Evolutionary conservation across 2,329 filamentous ascomycete genomes (phyloP).

Genomic region (Sclerotinia sclerotiorum): DNA sequence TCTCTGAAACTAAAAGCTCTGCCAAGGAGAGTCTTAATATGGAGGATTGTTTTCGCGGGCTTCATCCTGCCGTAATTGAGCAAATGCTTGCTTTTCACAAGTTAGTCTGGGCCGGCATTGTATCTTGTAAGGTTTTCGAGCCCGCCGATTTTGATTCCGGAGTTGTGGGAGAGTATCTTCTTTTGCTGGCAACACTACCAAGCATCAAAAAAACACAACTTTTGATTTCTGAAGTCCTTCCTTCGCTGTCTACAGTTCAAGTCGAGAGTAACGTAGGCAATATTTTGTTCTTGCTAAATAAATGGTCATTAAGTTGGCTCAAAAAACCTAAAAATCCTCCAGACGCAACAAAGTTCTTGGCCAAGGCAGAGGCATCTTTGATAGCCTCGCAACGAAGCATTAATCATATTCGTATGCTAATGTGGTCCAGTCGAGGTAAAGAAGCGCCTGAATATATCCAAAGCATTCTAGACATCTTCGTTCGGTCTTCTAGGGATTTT

Average conservation of each 20-base stretch:
- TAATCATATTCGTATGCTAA: not conserved
- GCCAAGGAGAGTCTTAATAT: no score
- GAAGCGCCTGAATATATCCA: not conserved
- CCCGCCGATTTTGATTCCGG: constrained; percentile 27
- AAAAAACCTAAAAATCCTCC: not conserved
- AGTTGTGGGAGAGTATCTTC: constrained; percentile 28
- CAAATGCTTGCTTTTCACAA: constrained; percentile 31
- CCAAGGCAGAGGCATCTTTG: constrained; percentile 10
- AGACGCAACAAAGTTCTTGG: not conserved
- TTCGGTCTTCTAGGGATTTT: not conserved
- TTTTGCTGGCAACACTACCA: constrained; percentile 27
- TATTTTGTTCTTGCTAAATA: constrained; percentile 26
- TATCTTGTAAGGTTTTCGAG: constrained; percentile 31
- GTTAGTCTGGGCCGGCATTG: constrained; percentile 36
- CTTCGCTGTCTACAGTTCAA: constrained; percentile 29
- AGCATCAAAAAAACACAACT: constrained; percentile 25
- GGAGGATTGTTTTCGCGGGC: no score
- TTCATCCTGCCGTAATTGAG: not conserved
- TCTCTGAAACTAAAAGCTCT: no score
- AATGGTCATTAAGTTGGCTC: constrained; percentile 29
- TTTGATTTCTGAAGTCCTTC: constrained; percentile 30
- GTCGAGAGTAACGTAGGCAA: constrained; percentile 23
- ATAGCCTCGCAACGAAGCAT: not conserved
- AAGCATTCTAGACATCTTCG: not conserved
- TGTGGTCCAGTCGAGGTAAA: constrained; percentile 6